Conservation (phyloP, 208 protist species). For the Trypanosoma vivax region DNA sequence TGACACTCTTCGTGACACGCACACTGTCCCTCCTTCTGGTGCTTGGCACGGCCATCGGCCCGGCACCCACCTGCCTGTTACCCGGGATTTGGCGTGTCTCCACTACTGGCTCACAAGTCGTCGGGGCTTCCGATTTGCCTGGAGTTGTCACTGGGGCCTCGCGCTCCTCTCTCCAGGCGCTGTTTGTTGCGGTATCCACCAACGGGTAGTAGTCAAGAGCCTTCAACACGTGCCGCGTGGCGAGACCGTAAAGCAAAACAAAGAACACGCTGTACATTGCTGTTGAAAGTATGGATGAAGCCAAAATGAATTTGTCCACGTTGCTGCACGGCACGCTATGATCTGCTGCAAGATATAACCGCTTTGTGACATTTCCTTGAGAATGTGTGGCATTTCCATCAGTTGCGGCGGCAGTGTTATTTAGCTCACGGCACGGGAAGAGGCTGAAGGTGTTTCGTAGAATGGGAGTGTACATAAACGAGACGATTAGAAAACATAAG, state of each 20-base stretch:
- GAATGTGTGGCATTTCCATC: neutral
- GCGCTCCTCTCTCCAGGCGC: neutral
- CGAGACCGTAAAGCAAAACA: conserved; percentile 9
- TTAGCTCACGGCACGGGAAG: conserved; percentile 8
- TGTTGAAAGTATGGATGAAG: conserved; percentile 3
- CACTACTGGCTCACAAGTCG: too few relatives aligned
- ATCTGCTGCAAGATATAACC: neutral
- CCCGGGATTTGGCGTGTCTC: neutral
- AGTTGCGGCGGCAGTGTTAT: neutral
- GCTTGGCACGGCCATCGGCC: neutral
- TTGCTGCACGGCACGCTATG: conserved; percentile 1
- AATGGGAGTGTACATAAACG: conserved; percentile 20
- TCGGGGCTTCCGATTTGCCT: too few relatives aligned
- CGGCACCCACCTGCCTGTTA: neutral
- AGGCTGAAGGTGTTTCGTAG: conserved; percentile 15
- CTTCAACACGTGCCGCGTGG: conserved; percentile 7
- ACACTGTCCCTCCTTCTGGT: neutral
- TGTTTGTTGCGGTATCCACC: neutral
- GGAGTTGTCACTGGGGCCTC: too few relatives aligned
- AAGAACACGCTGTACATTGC: conserved; percentile 14
- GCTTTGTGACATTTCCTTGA: too few relatives aligned
- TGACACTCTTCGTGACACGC: neutral
- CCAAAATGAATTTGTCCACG: conserved; percentile 6
- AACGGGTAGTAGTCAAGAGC: conserved; percentile 15
- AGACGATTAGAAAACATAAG: too few relatives aligned